phyloP scores from a whole-genome alignment of 2,329 filamentous ascomycete species.

The Nigrospora oryzae region DNA sequence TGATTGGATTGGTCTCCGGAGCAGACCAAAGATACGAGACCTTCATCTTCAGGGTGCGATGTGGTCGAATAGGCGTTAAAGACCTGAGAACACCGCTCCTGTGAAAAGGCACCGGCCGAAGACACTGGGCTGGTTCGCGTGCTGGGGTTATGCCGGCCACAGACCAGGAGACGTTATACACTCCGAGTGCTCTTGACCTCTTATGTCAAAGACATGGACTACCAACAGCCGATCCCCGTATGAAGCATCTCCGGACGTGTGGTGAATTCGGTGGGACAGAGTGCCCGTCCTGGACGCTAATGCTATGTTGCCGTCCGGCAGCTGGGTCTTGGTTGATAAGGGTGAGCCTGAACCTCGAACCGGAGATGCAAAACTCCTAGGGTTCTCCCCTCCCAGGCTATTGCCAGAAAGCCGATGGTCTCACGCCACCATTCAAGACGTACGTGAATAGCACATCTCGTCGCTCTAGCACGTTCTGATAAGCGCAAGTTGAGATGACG shows the following conservation, averaged over 20 bases:
- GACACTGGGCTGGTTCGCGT: too few species aligned
- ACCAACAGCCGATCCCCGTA: background rate
- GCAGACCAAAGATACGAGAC: conserved; percentile 36
- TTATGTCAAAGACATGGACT: conserved; percentile 4
- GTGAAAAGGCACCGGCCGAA: too few species aligned
- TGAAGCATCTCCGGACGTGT: conserved; percentile 15
- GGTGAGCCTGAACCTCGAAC: background rate
- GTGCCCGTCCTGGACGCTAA: conserved; percentile 7
- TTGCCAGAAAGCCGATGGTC: too few species aligned
- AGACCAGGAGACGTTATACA: background rate
- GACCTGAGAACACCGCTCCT: too few species aligned
- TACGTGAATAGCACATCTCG: too few species aligned
- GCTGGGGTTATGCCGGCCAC: too few species aligned
- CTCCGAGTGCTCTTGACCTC: background rate
- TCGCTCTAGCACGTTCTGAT: too few species aligned
- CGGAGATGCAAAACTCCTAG: conserved; percentile 1
- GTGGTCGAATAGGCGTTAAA: background rate
- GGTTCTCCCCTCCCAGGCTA: too few species aligned
- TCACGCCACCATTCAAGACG: too few species aligned
- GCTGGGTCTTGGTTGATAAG: conserved; percentile 7
- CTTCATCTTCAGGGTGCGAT: conserved; percentile 16
- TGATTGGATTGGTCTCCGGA: conserved; percentile 76
- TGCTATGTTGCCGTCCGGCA: conserved; percentile 6
- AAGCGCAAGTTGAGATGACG: too few species aligned
- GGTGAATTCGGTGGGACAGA: conserved; percentile 9